A percentile compares a stretch with the other conserved stretches of the same genome.
Evolutionary conservation across 495 filamentous ascomycete species (phyloP).

Genomic region (Hypoxylon fuscum): DNA sequence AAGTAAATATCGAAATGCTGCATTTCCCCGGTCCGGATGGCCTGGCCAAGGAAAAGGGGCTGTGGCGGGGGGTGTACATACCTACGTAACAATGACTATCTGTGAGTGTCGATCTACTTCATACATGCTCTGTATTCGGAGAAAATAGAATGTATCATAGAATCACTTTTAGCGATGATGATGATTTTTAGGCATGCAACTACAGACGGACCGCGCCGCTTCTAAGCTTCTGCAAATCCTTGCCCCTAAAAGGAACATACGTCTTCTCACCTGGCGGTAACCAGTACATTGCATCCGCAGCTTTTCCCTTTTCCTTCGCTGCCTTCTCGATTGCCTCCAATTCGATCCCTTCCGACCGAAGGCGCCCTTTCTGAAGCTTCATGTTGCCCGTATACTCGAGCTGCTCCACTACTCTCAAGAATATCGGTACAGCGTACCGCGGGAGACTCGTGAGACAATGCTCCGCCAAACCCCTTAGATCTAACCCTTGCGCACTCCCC

Average conservation of each 20-base stretch:
- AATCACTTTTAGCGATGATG: too few relatives aligned
- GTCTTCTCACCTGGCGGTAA: constrained; percentile 52
- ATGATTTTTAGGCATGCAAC: not conserved
- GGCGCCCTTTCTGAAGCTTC: constrained; percentile 82
- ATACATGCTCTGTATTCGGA: too few relatives aligned
- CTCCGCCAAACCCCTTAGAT: constrained; percentile 39
- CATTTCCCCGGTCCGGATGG: too few relatives aligned
- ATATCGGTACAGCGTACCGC: constrained; percentile 79
- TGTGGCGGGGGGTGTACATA: too few relatives aligned
- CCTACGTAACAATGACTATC: too few relatives aligned
- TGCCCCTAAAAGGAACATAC: constrained; percentile 66
- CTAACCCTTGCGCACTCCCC: constrained; percentile 16
- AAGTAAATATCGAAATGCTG: too few relatives aligned
- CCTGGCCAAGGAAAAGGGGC: too few relatives aligned
- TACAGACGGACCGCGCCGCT: constrained; percentile 49
- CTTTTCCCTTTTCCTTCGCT: constrained; percentile 60
- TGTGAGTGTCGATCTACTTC: too few relatives aligned
- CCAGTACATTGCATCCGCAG: constrained; percentile 63
- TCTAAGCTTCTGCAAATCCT: constrained; percentile 65
- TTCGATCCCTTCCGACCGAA: constrained; percentile 76
- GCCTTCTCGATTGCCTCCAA: constrained; percentile 52
- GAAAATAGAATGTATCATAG: too few relatives aligned
- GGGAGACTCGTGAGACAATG: constrained; percentile 67
- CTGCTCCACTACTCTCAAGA: constrained; percentile 68
- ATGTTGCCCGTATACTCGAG: constrained; percentile 77